Conservation (phyloP, 1,284 basidiomycete genomes). For the Microbotryum intermedium region DNA sequence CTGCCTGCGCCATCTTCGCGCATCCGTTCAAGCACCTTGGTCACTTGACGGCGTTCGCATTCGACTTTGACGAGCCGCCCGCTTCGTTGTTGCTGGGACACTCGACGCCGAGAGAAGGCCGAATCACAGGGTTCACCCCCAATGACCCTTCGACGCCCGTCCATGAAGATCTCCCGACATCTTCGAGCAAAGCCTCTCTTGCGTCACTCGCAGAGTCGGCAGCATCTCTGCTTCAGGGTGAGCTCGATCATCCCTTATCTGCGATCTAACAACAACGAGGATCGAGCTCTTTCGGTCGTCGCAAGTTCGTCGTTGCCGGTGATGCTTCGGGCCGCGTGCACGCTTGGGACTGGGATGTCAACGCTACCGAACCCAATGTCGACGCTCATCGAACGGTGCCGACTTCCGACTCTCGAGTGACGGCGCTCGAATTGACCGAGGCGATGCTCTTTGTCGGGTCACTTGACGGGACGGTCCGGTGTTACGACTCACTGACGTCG, state of each 20-base stretch:
- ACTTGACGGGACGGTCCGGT: constrained; percentile 29
- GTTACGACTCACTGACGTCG: constrained; percentile 18
- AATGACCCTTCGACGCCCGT: too few species aligned
- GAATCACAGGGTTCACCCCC: constrained; percentile 1
- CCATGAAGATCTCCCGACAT: not conserved
- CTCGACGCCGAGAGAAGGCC: not conserved
- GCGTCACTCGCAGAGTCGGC: not conserved
- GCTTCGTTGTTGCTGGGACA: not conserved
- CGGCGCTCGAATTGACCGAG: constrained; percentile 25
- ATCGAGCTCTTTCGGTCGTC: constrained; percentile 15
- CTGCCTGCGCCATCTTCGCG: constrained; percentile 2
- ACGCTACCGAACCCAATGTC: not conserved
- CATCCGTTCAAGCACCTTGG: constrained; percentile 10
- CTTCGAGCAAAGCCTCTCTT: not conserved
- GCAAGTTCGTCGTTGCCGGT: constrained; percentile 25
- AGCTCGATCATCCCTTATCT: not conserved
- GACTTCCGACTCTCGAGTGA: constrained; percentile 20
- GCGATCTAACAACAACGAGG: not conserved
- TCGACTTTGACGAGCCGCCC: constrained; percentile 19
- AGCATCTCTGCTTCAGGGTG: not conserved
- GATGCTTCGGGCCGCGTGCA: constrained; percentile 22
- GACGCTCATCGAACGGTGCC: constrained; percentile 8
- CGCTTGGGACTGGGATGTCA: constrained; percentile 28
- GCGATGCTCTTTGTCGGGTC: constrained; percentile 27
- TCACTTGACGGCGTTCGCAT: constrained; percentile 17